Conservation (phyloP, 352 stramenopile genomes). For the Pythium sukuiense region DNA sequence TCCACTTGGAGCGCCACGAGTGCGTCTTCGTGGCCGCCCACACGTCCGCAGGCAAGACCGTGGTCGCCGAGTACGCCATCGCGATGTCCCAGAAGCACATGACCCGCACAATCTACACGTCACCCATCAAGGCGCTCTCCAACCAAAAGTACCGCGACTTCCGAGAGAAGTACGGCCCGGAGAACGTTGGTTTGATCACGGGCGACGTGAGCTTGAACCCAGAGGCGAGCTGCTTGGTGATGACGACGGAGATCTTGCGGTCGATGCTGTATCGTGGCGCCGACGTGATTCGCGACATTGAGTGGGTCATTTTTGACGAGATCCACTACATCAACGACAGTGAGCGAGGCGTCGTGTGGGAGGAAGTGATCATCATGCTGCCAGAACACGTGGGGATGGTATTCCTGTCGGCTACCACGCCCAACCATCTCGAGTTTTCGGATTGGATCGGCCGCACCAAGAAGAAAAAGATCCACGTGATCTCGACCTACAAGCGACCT, state of each 20-base stretch:
- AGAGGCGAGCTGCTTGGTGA: constrained; percentile 95
- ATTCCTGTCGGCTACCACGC: constrained; percentile 98
- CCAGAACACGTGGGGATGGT: constrained; percentile 96
- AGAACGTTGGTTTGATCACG: constrained; percentile 97
- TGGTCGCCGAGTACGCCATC: constrained; percentile 98
- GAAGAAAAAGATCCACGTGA: constrained; percentile 95
- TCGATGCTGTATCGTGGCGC: constrained; percentile 95
- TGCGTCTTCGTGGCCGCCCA: constrained; percentile 97
- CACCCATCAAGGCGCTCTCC: constrained; percentile 97
- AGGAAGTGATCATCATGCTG: constrained; percentile 98
- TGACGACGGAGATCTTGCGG: constrained; percentile 98
- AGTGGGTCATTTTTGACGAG: constrained; percentile 97
- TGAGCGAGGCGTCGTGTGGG: constrained; percentile 97
- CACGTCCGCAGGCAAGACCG: constrained; percentile 97
- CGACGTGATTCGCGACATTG: constrained; percentile 97
- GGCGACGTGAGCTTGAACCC: constrained; percentile 97
- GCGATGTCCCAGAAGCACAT: constrained; percentile 91
- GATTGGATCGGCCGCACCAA: constrained; percentile 99
- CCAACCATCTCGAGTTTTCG: constrained; percentile 98
- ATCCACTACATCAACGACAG: constrained; percentile 99
- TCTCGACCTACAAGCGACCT: constrained; percentile 96
- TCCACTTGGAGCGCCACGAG: constrained; percentile 93
- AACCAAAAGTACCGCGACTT: constrained; percentile 99
- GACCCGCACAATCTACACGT: constrained; percentile 96
- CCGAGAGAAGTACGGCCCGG: constrained; percentile 88